phyloP scores from a whole-genome alignment of 257 asterid genomes.

The Nicotiana attenuata region DNA sequence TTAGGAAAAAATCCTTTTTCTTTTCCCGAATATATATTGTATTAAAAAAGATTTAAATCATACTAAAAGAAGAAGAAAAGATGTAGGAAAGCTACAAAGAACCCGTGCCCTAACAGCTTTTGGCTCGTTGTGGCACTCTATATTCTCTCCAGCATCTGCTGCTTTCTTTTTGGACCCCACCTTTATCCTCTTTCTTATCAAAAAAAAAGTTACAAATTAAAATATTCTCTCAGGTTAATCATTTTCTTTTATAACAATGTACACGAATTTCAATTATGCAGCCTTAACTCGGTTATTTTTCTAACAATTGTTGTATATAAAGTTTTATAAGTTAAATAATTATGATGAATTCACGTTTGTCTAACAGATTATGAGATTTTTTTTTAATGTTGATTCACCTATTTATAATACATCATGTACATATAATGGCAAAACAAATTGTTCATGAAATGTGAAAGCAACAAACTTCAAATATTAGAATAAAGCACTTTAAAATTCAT shows the following conservation, averaged over 20 bases:
- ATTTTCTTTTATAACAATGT: background rate
- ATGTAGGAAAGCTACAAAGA: background rate
- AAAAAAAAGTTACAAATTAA: background rate
- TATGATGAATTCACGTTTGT: background rate
- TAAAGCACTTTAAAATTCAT: background rate
- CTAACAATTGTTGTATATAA: background rate
- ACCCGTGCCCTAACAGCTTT: slow-evolving; percentile 16
- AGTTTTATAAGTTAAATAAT: no score
- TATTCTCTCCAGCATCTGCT: slow-evolving; percentile 6
- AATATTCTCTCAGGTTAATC: background rate
- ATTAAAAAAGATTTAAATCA: background rate
- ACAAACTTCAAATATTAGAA: background rate
- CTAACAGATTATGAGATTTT: background rate
- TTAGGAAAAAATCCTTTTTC: no score
- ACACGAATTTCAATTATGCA: background rate
- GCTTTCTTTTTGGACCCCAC: background rate
- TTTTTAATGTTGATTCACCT: background rate
- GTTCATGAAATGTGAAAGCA: background rate
- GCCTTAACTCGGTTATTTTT: background rate
- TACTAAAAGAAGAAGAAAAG: background rate
- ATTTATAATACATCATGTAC: background rate
- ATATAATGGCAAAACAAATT: background rate
- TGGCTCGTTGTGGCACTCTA: background rate
- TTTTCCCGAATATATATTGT: no score
- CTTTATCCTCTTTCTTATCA: background rate